Evolutionary conservation across 202 grass and related monocot genomes (phyloP).

Genomic region (Panicum virgatum): DNA sequence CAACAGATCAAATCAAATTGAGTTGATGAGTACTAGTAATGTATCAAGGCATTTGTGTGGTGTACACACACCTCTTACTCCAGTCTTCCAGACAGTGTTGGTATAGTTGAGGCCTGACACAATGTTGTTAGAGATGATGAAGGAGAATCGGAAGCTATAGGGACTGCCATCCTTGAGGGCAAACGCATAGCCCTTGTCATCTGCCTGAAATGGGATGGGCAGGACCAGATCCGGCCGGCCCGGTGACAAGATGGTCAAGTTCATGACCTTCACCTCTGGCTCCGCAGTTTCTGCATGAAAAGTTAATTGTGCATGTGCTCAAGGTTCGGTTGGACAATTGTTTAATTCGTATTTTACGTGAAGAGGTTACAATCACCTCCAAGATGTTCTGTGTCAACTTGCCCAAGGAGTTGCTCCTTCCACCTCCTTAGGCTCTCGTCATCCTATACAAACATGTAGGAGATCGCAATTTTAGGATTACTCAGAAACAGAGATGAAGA

Average conservation of each 20-base stretch:
- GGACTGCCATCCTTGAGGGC: conserved; percentile 85
- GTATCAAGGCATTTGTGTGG: not conserved
- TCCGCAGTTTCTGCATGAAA: conserved; percentile 60
- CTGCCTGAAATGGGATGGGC: conserved; percentile 70
- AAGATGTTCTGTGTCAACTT: conserved; percentile 78
- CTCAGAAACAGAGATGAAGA: not conserved
- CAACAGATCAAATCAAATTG: not conserved
- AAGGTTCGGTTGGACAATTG: not conserved
- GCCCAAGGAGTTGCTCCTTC: conserved; percentile 94
- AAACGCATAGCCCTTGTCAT: conserved; percentile 72
- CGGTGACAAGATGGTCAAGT: conserved; percentile 72
- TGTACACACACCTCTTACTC: conserved; percentile 59
- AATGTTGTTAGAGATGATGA: conserved; percentile 82
- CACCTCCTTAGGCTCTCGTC: conserved; percentile 96
- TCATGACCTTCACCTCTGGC: conserved; percentile 76
- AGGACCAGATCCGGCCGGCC: conserved; percentile 58
- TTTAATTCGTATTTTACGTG: not conserved
- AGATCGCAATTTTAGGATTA: not conserved
- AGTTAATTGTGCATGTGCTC: too few species aligned
- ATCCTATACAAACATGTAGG: conserved; percentile 47
- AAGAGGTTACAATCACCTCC: conserved; percentile 55
- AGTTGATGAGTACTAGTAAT: not conserved
- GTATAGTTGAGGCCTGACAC: conserved; percentile 92
- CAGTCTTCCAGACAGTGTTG: conserved; percentile 90
- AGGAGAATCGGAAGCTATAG: conserved; percentile 82